Conservation (phyloP, 2,329 filamentous ascomycete species). For the Dendryphion nanum region DNA sequence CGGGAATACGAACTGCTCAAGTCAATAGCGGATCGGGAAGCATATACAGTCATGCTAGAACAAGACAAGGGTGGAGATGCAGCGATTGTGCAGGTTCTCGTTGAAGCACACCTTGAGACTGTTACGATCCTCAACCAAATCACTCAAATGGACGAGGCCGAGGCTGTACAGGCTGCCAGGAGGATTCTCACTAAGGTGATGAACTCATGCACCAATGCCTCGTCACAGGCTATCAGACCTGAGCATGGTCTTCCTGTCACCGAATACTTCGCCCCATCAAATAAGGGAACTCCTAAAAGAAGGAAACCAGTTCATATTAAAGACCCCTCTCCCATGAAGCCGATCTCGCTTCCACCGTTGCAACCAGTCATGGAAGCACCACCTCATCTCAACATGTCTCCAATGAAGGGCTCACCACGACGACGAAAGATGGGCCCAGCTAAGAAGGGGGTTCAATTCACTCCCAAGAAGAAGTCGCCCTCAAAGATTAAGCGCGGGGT, state of each 20-base stretch:
- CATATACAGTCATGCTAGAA: conserved; percentile 73
- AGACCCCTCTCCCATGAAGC: conserved; percentile 50
- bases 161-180: conserved; percentile 78
- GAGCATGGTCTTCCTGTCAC: conserved; percentile 66
- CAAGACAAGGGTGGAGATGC: conserved; percentile 80
- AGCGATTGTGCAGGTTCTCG: conserved; percentile 74
- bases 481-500: conserved; percentile 69
- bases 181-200: conserved; percentile 75
- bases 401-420: conserved; percentile 76
- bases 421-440: conserved; percentile 64
- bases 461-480: conserved; percentile 72
- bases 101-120: conserved; percentile 90
- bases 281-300: conserved; percentile 74
- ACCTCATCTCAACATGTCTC: conserved; percentile 55
- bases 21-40: conserved; percentile 76
- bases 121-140: conserved; percentile 80
- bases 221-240: conserved; percentile 84
- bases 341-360: conserved; percentile 28
- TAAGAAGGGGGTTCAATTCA: conserved; percentile 75
- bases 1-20: conserved; percentile 86
- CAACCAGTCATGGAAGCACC: conserved; percentile 26
- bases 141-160: conserved; percentile 75
- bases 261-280: conserved; percentile 68
- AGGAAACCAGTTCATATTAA: conserved; percentile 52
- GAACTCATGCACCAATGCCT: conserved; percentile 69